A percentile compares a stretch with the other conserved stretches of the same genome.
Evolutionary conservation across 2,329 filamentous ascomycete species (phyloP).

Genomic region (Aureobasidium sp.): DNA sequence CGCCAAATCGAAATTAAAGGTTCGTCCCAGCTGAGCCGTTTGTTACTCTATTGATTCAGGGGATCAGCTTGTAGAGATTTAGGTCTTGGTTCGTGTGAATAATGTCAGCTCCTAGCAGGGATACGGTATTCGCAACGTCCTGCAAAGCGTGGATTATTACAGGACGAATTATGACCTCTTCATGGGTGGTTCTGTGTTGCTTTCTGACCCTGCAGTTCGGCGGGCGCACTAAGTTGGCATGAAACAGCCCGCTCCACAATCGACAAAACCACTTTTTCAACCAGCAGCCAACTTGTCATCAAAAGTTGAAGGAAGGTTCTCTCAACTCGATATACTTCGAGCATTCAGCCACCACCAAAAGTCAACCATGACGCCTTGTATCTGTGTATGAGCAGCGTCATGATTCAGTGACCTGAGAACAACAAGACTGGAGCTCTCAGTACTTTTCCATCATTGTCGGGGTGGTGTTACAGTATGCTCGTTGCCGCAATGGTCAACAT

Average conservation of each 20-base stretch:
- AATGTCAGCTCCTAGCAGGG: not conserved
- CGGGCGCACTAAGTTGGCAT: constrained; percentile 13
- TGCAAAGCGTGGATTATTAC: not conserved
- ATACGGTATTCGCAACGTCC: not conserved
- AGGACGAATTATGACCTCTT: not conserved
- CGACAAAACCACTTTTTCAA: constrained; percentile 6
- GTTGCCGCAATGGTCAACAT: not conserved
- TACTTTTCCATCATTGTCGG: not conserved
- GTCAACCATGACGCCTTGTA: not conserved
- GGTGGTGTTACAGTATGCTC: not conserved
- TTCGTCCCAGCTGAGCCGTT: not conserved
- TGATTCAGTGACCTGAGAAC: not conserved
- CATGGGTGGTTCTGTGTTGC: not conserved
- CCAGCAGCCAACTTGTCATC: not conserved
- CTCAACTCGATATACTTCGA: not conserved
- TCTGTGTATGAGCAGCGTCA: not conserved
- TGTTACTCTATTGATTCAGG: not conserved
- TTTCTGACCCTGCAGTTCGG: constrained; percentile 10
- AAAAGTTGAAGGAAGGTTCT: not conserved
- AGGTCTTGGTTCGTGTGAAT: not conserved
- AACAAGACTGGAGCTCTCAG: not conserved
- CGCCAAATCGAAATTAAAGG: constrained; percentile 5
- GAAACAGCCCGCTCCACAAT: constrained; percentile 14
- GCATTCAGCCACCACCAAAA: constrained; percentile 1
- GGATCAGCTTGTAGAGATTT: not conserved